These are phyloP conservation scores for Pichia exigua DNA, from an alignment of 805 yeast genomes.

Conservation along the genomic window DNA sequence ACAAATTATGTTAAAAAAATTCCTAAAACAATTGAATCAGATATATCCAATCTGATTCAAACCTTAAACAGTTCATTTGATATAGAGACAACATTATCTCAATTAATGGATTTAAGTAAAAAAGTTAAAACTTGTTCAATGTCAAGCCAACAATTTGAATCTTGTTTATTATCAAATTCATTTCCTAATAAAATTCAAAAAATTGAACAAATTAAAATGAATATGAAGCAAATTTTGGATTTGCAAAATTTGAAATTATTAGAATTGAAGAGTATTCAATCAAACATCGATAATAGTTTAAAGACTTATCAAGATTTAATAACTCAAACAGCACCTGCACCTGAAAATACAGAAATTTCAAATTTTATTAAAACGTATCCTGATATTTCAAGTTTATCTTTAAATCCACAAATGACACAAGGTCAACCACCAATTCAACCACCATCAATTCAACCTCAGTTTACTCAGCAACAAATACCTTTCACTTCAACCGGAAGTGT, in stretches of 20 bases:
- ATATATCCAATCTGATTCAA: conserved; percentile 41
- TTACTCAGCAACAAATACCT: neutral
- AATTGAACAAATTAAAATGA: conserved; percentile 64
- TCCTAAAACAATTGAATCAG: conserved; percentile 55
- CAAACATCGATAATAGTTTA: conserved; percentile 63
- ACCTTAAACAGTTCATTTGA: conserved; percentile 48
- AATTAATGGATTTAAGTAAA: conserved; percentile 33
- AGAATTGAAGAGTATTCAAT: conserved; percentile 65
- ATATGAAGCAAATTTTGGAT: conserved; percentile 67
- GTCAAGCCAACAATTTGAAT: conserved; percentile 27
- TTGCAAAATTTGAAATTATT: conserved; percentile 70
- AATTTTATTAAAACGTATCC: conserved; percentile 11
- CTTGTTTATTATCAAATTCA: conserved; percentile 45
- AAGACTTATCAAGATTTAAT: conserved; percentile 56
- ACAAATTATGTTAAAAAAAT: conserved; percentile 82
- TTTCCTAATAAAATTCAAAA: conserved; percentile 67
- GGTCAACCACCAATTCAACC: neutral
- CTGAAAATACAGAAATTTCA: conserved; percentile 8
- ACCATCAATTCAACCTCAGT: no score
- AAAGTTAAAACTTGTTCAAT: conserved; percentile 30
- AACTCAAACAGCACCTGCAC: conserved; percentile 13
- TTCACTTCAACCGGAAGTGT: neutral
- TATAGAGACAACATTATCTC: conserved; percentile 61
- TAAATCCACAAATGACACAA: neutral
- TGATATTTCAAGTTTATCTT: conserved; percentile 9